Evolutionary conservation across 495 filamentous ascomycete species (phyloP).

Genomic region (Astrothelium subdiscretum): DNA sequence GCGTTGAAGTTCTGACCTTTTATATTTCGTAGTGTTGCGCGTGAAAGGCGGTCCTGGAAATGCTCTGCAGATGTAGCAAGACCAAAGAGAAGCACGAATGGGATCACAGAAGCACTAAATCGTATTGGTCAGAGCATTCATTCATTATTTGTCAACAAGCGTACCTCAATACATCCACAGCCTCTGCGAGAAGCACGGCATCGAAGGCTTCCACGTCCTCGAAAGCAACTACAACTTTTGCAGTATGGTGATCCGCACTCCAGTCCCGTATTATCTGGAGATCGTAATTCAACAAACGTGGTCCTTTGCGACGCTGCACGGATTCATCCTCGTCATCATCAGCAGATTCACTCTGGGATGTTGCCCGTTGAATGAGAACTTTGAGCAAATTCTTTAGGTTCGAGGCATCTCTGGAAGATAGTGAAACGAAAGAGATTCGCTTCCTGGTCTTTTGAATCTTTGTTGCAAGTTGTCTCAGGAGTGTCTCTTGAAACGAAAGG

Average conservation of each 20-base stretch:
- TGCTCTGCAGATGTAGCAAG: constrained; percentile 84
- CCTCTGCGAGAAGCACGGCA: constrained; percentile 58
- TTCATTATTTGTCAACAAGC: constrained; percentile 15
- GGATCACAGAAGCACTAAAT: constrained; percentile 30
- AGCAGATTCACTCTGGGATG: constrained; percentile 33
- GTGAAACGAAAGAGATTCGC: constrained; percentile 45
- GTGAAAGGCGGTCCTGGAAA: constrained; percentile 75
- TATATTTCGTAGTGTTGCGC: constrained; percentile 55
- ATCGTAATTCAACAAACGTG: constrained; percentile 80
- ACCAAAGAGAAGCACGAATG: constrained; percentile 75
- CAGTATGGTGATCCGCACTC: constrained; percentile 41
- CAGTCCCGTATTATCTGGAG: constrained; percentile 65
- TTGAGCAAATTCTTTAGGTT: constrained; percentile 79
- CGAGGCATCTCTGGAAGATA: constrained; percentile 65
- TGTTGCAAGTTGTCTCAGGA: constrained; percentile 58
- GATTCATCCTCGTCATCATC: constrained; percentile 47
- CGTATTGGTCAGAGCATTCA: neutral
- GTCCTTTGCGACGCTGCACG: constrained; percentile 35
- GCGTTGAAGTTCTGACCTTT: constrained; percentile 76
- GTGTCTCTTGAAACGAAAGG: constrained; percentile 59
- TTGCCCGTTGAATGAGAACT: constrained; percentile 65
- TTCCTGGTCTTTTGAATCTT: constrained; percentile 35
- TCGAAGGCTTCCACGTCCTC: constrained; percentile 93
- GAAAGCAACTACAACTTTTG: constrained; percentile 63
- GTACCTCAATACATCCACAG: constrained; percentile 68